phyloP scores from a whole-genome alignment of 2,329 filamentous ascomycete genomes.

The Colletotrichum tanaceti region DNA sequence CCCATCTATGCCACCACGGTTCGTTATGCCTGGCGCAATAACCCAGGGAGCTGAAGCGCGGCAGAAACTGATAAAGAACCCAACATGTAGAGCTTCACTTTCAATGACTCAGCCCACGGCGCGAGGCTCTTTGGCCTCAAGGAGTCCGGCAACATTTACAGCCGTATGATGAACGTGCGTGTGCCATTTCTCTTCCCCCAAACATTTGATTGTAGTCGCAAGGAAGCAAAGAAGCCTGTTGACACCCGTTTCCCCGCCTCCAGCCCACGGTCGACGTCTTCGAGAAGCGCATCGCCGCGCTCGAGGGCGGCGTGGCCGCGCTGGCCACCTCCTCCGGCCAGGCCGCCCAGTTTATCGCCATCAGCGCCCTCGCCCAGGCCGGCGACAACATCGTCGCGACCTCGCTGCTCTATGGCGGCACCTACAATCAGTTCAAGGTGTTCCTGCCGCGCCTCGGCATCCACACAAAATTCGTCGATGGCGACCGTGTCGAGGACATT shows the following conservation, averaged over 20 bases:
- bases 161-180: constrained; percentile 90
- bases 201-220: neutral
- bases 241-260: neutral
- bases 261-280: constrained; percentile 95
- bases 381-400: constrained; percentile 96
- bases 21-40: constrained; percentile 11
- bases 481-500: constrained; percentile 83
- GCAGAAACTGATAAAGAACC: constrained; percentile 5
- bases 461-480: constrained; percentile 85
- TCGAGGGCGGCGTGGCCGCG: constrained; percentile 91
- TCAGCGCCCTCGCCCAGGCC: constrained; percentile 83
- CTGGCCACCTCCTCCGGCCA: constrained; percentile 89
- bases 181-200: neutral
- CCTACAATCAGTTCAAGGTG: constrained; percentile 98
- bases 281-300: constrained; percentile 94
- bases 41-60: neutral
- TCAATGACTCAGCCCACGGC: constrained; percentile 96
- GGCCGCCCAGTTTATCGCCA: constrained; percentile 90
- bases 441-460: constrained; percentile 89
- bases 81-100: constrained; percentile 78
- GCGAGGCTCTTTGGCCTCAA: constrained; percentile 96
- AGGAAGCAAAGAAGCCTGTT: neutral
- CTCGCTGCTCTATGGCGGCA: constrained; percentile 91
- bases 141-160: constrained; percentile 98
- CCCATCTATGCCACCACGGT: constrained; percentile 94